Evolutionary conservation across 2,329 filamentous ascomycete species (phyloP).

Genomic region (Furcasterigmium furcatum): DNA sequence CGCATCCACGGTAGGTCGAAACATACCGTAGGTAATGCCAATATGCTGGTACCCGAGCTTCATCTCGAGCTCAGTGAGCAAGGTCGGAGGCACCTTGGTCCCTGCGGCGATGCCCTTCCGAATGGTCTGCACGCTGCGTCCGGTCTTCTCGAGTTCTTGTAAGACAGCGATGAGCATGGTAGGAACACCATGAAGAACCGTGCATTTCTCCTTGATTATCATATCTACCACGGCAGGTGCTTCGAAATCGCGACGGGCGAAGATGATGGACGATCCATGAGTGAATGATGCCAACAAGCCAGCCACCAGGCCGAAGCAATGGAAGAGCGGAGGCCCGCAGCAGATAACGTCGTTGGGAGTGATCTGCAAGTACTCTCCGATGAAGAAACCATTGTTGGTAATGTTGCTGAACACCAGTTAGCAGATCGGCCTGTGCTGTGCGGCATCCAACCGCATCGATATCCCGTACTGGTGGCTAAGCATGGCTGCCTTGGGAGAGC

Average conservation of each 20-base stretch:
- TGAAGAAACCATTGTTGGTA: constrained; percentile 66
- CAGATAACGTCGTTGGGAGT: constrained; percentile 66
- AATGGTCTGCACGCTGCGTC: too few species aligned
- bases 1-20: too few species aligned
- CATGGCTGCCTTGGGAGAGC: constrained; percentile 71
- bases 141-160: constrained; percentile 52
- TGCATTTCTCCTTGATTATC: constrained; percentile 65
- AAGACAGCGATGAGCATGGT: constrained; percentile 76
- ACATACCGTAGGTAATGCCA: too few species aligned
- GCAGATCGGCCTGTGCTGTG: background rate
- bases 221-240: constrained; percentile 62
- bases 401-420: constrained; percentile 43
- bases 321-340: constrained; percentile 80
- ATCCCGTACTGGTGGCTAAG: constrained; percentile 69
- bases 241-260: constrained; percentile 73
- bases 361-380: constrained; percentile 73
- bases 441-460: too few species aligned
- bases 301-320: constrained; percentile 80
- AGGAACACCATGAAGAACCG: constrained; percentile 76
- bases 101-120: too few species aligned
- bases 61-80: too few species aligned
- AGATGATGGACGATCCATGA: constrained; percentile 73
- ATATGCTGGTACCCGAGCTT: too few species aligned
- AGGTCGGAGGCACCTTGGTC: too few species aligned
- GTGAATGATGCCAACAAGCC: constrained; percentile 70